Evolutionary conservation across 768 basidiomycete species (phyloP).

Genomic region (Peribolospora baueri): DNA sequence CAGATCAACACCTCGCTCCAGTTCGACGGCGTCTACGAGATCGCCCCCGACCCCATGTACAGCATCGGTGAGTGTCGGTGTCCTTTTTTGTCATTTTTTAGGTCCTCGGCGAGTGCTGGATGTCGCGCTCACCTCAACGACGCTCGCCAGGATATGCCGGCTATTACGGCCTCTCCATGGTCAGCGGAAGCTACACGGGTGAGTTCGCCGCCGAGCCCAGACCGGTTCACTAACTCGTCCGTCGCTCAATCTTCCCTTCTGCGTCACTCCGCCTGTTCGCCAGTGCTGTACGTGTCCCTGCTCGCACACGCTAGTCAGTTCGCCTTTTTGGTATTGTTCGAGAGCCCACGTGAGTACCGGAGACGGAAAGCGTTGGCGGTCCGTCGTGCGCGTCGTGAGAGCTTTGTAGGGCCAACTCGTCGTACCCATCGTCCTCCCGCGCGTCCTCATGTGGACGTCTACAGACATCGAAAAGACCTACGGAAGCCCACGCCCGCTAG

Average conservation of each 20-base stretch:
- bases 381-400: too few relatives aligned
- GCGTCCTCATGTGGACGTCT: too few relatives aligned
- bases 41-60: conserved; percentile 68
- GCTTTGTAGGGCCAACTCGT: too few relatives aligned
- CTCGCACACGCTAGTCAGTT: conserved; percentile 89
- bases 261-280: too few relatives aligned
- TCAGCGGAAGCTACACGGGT: conserved; percentile 51
- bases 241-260: too few relatives aligned
- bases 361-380: too few relatives aligned
- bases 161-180: conserved; percentile 83
- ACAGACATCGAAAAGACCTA: conserved; percentile 82
- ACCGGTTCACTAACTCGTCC: too few relatives aligned
- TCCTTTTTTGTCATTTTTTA: neutral
- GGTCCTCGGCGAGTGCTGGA: neutral
- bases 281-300: conserved; percentile 74
- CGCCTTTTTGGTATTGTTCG: conserved; percentile 80
- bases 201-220: neutral
- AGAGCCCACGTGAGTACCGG: conserved; percentile 64
- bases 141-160: neutral
- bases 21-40: conserved; percentile 93
- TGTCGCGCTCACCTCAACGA: neutral
- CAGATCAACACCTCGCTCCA: conserved; percentile 31
- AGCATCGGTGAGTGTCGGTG: conserved; percentile 30
- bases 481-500: conserved; percentile 72
- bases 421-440: too few relatives aligned